Base-by-base conservation (phyloP, 2,329 filamentous ascomycete species). In the Neobulgaria alba region DNA sequence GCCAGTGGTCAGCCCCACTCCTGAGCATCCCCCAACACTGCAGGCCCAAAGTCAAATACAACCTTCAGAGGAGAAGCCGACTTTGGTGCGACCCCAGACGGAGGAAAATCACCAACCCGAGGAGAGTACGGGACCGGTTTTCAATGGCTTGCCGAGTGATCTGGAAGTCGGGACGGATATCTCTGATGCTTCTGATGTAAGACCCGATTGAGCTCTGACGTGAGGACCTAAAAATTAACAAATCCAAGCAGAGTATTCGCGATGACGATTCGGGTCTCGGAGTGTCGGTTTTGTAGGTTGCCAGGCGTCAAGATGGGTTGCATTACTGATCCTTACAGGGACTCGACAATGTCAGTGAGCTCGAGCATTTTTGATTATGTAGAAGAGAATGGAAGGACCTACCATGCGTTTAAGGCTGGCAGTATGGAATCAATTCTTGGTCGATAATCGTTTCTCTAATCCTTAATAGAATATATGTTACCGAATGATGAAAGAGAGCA, bases 371-470 rank as follows among this genome's bases (percentile, higher is more conserved):
- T 41, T 35, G 40, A 48, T 17, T 48, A 49, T 34, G 36, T 47
- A 29, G 38, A 47, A 23, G 50, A 52, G 29, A 52, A 52, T 48
- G 50, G 50, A 8, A 38, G 50, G 3, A 49, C 46, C 3, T 52
- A 51, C 33, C 50, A 52, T 44, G 39, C 42, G 7, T 52, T 8
- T 46, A 62, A 66, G 17, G 61, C 65, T 32, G 68, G 67, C 2
- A 43, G 47, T 50, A 29, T 34, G 42, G 34, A 12, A 16, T 19
- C n/a, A 23, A 4, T 18, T 34, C 31, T 36, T 3, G 34, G 21
- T 16, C 44, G 10, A 39, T 29, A 2, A 20, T 10, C 5, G 2
- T 17, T 8, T 35, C 33, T 4, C 33, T 35, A 19, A 35, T 19
- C 4, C 14, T 5, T 35, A n/a, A n/a, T 20, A 50, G 48, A 48